Percentiles rank a stretch among this genome's conserved stretches.
Conservation (phyloP, 108 stramenopile genomes). For the Aurantiochytrium sp. region DNA sequence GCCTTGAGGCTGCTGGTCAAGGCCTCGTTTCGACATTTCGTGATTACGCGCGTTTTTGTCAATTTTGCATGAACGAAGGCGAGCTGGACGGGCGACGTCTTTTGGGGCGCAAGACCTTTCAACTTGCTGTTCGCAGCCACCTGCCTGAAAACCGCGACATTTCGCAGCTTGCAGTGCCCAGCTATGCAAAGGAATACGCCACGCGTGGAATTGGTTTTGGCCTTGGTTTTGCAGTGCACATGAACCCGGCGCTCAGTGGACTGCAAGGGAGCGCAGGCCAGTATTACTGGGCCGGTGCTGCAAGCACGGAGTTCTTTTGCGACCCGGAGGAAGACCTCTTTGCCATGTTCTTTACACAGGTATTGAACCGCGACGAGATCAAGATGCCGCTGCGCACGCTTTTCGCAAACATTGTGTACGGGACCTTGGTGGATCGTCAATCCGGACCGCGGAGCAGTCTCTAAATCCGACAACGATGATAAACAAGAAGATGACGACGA, state of each 20-base stretch:
- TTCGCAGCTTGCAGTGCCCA: not conserved
- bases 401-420: not conserved
- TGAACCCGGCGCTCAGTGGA: not conserved
- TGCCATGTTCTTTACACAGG: slow-evolving; percentile 27
- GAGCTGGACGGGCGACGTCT: not conserved
- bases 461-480: not conserved
- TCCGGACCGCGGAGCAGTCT: not conserved
- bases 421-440: not conserved
- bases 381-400: slow-evolving; percentile 8
- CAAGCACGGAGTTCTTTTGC: slow-evolving; percentile 13
- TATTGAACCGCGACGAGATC: not conserved
- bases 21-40: slow-evolving; percentile 25
- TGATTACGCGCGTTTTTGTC: slow-evolving; percentile 16
- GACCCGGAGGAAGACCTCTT: slow-evolving; percentile 12
- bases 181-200: not conserved
- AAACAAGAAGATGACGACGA: no score
- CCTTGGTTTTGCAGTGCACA: not conserved
- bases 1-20: not conserved
- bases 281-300: slow-evolving; percentile 25
- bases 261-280: not conserved
- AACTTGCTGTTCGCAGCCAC: not conserved
- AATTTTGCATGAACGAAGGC: slow-evolving; percentile 16
- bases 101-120: not conserved
- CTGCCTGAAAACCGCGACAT: not conserved
- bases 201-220: slow-evolving; percentile 23